Percentiles rank a stretch among this genome's conserved stretches.
These are phyloP conservation scores for Xylaria sp. DNA, from an alignment of 2,329 filamentous ascomycete species.

Conservation along the genomic window DNA sequence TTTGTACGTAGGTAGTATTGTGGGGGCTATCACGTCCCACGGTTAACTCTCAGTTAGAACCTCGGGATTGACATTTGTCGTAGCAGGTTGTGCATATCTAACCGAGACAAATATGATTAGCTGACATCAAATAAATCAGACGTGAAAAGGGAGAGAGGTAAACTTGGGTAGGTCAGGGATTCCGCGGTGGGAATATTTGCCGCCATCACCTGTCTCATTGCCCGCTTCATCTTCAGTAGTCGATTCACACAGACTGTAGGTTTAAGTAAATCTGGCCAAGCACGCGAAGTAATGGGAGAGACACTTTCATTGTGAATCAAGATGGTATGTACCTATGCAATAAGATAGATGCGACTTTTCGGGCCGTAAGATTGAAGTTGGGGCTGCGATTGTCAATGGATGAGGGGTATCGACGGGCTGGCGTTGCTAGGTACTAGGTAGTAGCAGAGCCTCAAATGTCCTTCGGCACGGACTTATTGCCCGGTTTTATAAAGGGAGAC, in stretches of 20 bases:
- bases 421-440: no score
- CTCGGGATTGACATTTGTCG: neutral
- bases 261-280: neutral
- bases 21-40: neutral
- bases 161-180: neutral
- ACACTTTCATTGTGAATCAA: neutral
- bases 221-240: neutral
- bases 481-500: neutral
- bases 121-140: neutral
- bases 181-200: neutral
- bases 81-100: neutral
- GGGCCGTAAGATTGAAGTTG: neutral
- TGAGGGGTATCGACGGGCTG: neutral
- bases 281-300: neutral
- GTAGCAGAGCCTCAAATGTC: neutral
- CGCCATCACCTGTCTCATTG: neutral
- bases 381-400: neutral
- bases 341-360: neutral
- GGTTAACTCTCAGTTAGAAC: neutral
- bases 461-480: neutral
- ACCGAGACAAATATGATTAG: neutral
- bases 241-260: neutral
- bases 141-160: neutral
- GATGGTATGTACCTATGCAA: neutral
- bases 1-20: neutral